Evolutionary conservation across 768 basidiomycete genomes (phyloP), one percentile per base, ranked within the genome.

Genomic region (Tulasnella sp.): DNA sequence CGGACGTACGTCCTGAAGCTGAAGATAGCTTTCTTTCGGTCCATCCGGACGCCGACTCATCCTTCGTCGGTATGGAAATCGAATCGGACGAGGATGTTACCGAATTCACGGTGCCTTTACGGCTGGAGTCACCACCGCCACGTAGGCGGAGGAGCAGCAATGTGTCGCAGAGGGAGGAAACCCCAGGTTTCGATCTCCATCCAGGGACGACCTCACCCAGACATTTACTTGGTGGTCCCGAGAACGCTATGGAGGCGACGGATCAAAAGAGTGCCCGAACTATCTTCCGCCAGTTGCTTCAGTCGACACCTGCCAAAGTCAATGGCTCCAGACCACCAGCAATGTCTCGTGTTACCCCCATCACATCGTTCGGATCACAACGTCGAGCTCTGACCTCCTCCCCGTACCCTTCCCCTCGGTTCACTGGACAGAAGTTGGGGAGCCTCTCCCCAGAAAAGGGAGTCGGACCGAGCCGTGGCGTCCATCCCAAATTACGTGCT

Each of bases 371-470:
- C 38, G 15, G 49, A 38, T 29, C 29, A 25, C 74, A n/a, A 25
- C 52, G 39, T 19, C 74, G 37, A 58, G 34, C 38, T 25, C 67
- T 45, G 11, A 40, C 75, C 39, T 0, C 40, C 22, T 42, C 75
- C 15, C 64, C 75, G 22, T 76, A 76, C 37, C 75, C 75, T 40
- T 76, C 75, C 15, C 75, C 75, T 34, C 64, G 67, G 52, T 76
- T 68, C 37, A 45, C 39, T 17, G 75, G 75, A 7, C 37, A 37
- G 7, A 54, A 70, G 29, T 40, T 76, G 36, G 75, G 75, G 25
- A 42, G 39, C 37, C 40, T 76, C 34, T 76, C 75, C 1, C 75
- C 75, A 17, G 75, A 76, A 39, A 76, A 76, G 37, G 75, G 75
- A 11, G 25, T 64, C 12, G 75, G 75, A n/a, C 75, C 75, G 31